Percentiles rank a stretch among this genome's conserved stretches.
phyloP scores from a whole-genome alignment of 306 rosid genomes.

The Fragaria iinumae region DNA sequence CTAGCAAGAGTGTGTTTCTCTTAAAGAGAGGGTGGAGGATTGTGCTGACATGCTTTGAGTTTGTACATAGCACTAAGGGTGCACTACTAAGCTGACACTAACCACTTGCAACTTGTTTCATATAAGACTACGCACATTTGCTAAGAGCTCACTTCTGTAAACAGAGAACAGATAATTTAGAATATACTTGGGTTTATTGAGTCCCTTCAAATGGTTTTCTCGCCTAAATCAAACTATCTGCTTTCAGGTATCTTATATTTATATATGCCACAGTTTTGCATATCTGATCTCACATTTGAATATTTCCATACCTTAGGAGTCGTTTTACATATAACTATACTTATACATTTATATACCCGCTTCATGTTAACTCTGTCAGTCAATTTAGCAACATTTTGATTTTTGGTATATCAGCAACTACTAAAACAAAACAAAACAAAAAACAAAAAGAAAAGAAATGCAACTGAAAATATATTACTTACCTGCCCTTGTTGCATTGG shows the following conservation, averaged over 20 bases:
- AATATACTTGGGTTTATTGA: background rate
- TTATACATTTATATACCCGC: background rate
- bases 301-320: too few relatives aligned
- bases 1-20: background rate
- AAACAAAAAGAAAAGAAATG: background rate
- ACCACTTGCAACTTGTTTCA: background rate
- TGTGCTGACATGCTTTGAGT: background rate
- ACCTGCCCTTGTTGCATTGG: constrained; percentile 80
- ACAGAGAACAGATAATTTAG: background rate
- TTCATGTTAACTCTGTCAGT: background rate
- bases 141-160: background rate
- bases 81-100: background rate
- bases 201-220: background rate
- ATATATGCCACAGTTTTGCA: background rate
- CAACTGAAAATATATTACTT: background rate
- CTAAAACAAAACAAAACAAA: background rate
- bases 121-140: background rate
- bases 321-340: background rate
- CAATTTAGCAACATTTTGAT: constrained; percentile 17
- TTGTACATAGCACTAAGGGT: background rate
- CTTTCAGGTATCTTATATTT: background rate
- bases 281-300: background rate
- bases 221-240: background rate
- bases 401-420: background rate
- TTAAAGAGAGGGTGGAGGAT: background rate